Percentiles rank a stretch among this genome's conserved stretches.
Conservation (phyloP, 2,329 filamentous ascomycete genomes). For the Acrocalymma vagum region DNA sequence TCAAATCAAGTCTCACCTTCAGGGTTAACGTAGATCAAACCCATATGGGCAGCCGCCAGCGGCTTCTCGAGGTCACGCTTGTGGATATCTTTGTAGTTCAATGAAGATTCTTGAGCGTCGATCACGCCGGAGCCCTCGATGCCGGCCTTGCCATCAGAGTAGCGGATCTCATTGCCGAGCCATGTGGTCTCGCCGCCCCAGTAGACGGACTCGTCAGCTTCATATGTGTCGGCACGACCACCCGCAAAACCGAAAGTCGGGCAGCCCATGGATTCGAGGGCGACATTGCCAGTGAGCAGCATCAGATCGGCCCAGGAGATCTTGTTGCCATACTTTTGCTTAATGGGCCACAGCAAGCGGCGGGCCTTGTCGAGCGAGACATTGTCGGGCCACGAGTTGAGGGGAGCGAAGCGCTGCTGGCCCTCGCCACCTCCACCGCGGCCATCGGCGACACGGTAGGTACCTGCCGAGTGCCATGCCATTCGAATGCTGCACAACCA, state of each 20-base stretch:
- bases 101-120: conserved; percentile 42
- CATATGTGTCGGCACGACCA: conserved; percentile 76
- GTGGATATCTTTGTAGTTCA: conserved; percentile 51
- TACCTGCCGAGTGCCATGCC: conserved; percentile 83
- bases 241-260: conserved; percentile 77
- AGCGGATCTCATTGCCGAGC: conserved; percentile 78
- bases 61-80: conserved; percentile 73
- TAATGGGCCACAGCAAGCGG: conserved; percentile 80
- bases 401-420: conserved; percentile 81
- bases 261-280: conserved; percentile 79
- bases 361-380: conserved; percentile 81
- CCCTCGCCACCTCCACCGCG: conserved; percentile 78
- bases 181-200: conserved; percentile 81
- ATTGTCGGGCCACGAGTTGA: conserved; percentile 86
- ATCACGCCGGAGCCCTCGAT: conserved; percentile 49
- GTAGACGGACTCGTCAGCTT: conserved; percentile 79
- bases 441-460: conserved; percentile 78
- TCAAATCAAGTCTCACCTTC: conserved; percentile 62
- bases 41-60: conserved; percentile 75
- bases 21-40: conserved; percentile 84
- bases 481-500: conserved; percentile 65
- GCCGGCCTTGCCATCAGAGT: conserved; percentile 61
- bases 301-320: conserved; percentile 82
- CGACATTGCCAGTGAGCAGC: conserved; percentile 77
- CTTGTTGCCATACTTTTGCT: conserved; percentile 85